Evolutionary conservation across 176 grass and related monocot genomes (phyloP), one percentile per base, ranked within the genome.

Genomic region (Zizania latifolia): DNA sequence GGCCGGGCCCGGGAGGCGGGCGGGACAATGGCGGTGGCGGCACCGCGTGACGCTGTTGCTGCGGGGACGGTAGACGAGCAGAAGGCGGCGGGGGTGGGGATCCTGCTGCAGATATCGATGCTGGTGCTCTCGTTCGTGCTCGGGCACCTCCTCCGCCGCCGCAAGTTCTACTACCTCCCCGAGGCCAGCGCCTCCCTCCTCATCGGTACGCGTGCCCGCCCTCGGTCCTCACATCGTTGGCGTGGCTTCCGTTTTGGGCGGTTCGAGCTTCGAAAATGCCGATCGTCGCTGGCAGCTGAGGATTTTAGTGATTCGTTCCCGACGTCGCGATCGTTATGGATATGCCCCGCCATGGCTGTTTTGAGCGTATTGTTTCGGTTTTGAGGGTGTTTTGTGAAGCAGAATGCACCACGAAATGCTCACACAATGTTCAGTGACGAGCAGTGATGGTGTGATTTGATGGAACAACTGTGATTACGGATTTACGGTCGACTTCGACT

Each of bases 41-140:
- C 78, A 27, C 53, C 62, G 59, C n/a, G n/a, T n/a, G n/a, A n/a
- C n/a, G n/a, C n/a, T n/a, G n/a, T n/a, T n/a, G n/a, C n/a, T n/a
- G 63, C 58, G 54, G 87, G 84, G 35, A 57, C 60, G 62, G 90
- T 76, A 31, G 92, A 84, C 35, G 90, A 97, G 64, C 93, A 96
- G 86, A 80, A 97, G 80, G 93, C 87, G 85, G 90, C 90, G 3
- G 93, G 93, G 37, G 93, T 92, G 28, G 93, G 93, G 76, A 93
- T 97, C 72, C 84, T 97, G 61, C 88, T 97, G 10, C 93, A 97
- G 87, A 97, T 97, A 79, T 97, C 90, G 19, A 97, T 97, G 93
- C 83, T 97, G 44, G 93, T 97, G 34, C 82, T 97, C 32, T 80
- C 93, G 36, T 97, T 97, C 76, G 90, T 97, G 33, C 90, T 97